Evolutionary conservation across 345 rosid genomes (phyloP).

Genomic region (Physaria fendleri): DNA sequence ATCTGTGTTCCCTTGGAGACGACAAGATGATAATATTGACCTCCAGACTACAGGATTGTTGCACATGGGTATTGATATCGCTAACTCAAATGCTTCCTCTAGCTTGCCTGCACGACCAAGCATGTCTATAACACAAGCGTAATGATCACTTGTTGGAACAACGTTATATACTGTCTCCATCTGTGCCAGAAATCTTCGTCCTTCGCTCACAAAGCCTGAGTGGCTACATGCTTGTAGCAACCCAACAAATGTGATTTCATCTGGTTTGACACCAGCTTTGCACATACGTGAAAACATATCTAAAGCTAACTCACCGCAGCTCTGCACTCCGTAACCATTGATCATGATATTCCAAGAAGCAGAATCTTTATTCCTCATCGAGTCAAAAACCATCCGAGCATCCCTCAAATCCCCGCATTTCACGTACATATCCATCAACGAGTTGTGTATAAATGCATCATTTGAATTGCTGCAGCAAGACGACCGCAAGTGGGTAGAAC

Average conservation of each 20-base stretch:
- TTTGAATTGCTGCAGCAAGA: conserved; percentile 38
- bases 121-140: conserved; percentile 62
- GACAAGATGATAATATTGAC: conserved; percentile 47
- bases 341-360: conserved; percentile 69
- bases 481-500: conserved; percentile 54
- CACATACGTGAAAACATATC: conserved; percentile 45
- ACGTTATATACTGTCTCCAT: conserved; percentile 42
- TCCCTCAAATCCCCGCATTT: conserved; percentile 56
- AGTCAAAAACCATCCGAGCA: conserved; percentile 42
- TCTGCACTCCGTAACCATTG: conserved; percentile 52
- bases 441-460: conserved; percentile 32
- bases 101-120: conserved; percentile 59
- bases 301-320: conserved; percentile 46
- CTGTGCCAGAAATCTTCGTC: conserved; percentile 30
- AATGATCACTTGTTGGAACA: conserved; percentile 55
- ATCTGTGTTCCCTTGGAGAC: conserved; percentile 35
- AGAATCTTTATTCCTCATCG: conserved; percentile 37
- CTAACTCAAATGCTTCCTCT: conserved; percentile 53
- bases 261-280: conserved; percentile 33
- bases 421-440: conserved; percentile 55
- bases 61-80: conserved; percentile 35
- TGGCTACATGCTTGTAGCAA: conserved; percentile 60
- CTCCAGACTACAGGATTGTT: conserved; percentile 54
- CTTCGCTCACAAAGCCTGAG: conserved; percentile 48
- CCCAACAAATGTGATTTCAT: conserved; percentile 55